A percentile compares a stretch with the other conserved stretches of the same genome.
phyloP scores from a whole-genome alignment of 2,329 filamentous ascomycete species.

The Ceratocystis alfenasii region DNA sequence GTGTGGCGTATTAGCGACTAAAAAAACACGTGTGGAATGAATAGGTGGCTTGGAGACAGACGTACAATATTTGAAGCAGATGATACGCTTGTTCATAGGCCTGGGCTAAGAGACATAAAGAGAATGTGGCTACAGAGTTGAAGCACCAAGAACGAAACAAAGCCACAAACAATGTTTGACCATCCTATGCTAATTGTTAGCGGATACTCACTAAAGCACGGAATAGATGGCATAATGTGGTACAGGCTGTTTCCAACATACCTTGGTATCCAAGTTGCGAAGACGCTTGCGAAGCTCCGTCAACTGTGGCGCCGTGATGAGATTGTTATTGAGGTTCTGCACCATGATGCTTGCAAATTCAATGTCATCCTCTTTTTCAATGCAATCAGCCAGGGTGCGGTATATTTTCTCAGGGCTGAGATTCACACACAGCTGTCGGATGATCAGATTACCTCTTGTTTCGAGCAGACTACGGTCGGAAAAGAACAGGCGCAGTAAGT shows the following conservation, averaged over 20 bases:
- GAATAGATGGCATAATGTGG: not conserved
- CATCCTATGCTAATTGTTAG: constrained; percentile 48
- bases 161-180: constrained; percentile 87
- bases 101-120: constrained; percentile 84
- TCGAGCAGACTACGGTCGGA: constrained; percentile 86
- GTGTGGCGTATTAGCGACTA: no score
- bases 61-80: constrained; percentile 84
- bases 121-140: constrained; percentile 96
- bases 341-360: constrained; percentile 99
- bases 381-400: constrained; percentile 84
- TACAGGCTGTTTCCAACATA: constrained; percentile 28
- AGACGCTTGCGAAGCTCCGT: constrained; percentile 81
- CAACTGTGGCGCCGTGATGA: constrained; percentile 92
- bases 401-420: constrained; percentile 93
- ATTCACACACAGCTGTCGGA: constrained; percentile 84
- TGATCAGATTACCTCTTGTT: constrained; percentile 88
- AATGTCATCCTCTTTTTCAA: constrained; percentile 94
- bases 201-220: no score
- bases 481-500: constrained; percentile 85
- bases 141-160: constrained; percentile 97
- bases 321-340: constrained; percentile 96
- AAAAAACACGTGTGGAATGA: not conserved
- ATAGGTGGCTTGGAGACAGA: constrained; percentile 15
- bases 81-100: constrained; percentile 98
- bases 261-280: constrained; percentile 78